Evolutionary conservation across 2,329 filamentous ascomycete genomes (phyloP), one percentile per base, ranked within the genome.

Genomic region (Paecilomyces fulvus): DNA sequence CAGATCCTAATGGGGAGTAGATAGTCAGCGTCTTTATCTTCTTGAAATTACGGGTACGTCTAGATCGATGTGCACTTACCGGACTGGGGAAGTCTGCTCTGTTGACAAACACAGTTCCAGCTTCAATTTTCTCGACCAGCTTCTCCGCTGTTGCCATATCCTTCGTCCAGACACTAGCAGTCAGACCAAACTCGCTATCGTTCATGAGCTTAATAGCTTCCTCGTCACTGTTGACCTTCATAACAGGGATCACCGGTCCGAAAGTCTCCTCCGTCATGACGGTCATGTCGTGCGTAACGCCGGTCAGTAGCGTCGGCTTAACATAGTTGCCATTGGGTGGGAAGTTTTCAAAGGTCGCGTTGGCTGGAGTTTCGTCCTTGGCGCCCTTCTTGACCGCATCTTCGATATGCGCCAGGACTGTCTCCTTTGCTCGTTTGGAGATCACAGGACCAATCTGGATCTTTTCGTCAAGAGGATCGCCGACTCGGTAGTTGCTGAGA

Each of bases 91-190:
- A 97, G 73, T 97, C 92, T 68, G 89, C 91, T 65, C 92, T 84
- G 73, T 97, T 97, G 66, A 97, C 89, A 75, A 96, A 97, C 52
- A 96, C 92, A 1, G 92, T 97, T 48, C 92, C 92, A 50, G 92
- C 92, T 70, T 96, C 92, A 51, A 97, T 84, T 53, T 86, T 80
- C 55, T 94, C 86, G 43, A 87, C 84, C 54, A 97, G 79, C 69
- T 88, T 82, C 64, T 91, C 85, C 14, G 87, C 92, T 68, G 80
- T 86, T 50, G 77, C 79, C 2, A 85, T 83, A 68, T 97, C 90
- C 73, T 94, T 95, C 57, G 91, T 96, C 92, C 92, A 97, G 66
- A 97, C 91, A 67, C 90, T 95, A n/a, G 92, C 92, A 3, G 92
- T 96, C 59, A 97, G 80, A 4, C 92, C 92, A 69, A 95, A 95